Base-by-base conservation (phyloP, 225 moss, liverwort and hornwort genomes). In the Thuidium tamariscinum region DNA sequence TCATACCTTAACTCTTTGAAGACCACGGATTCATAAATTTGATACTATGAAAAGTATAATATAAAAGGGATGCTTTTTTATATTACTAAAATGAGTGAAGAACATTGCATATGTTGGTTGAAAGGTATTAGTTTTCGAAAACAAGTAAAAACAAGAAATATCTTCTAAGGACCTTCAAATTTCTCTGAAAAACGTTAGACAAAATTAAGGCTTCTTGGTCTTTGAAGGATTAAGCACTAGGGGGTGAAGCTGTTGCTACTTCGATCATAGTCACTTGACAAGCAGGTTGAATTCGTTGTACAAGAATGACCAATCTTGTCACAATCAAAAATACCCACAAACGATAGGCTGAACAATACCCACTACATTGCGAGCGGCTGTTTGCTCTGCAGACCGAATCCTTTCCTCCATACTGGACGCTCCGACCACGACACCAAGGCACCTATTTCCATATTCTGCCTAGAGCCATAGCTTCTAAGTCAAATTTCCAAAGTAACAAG, bases 381-480 rank as follows among this genome's bases (percentile, higher is more conserved):
- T 97, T 83, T 92, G 92, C 90, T 92, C 91, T 17, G 97, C 99
- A 89, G 95, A 99, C 16, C 93, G 92, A 86, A 88, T 95, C 55
- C 99, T 92, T 84, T 96, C 94, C 82, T 96, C 94, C 49, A 91
- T 82, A 83, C 80, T 92, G 64, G 89, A 87, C 41, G 94, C 93
- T 73, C 96, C 99, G 42, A 97, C 95, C 36, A 99, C 93, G 59
- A 95, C 95, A 81, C 97, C 99, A 20, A 99, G 91, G 88, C 93
- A 92, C 88, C 87, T 89, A 36, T 89, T 92, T 87, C 89, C 93
- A 81, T 88, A 68, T 86, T 91, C 92, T 92, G 92, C 91, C 93
- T 92, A 87, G 80, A 93, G 73, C 85, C 86, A 90, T 73, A 83
- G 65, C 79, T 84, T 81, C 79, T 36, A 78, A 86, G 90, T 91